Base-by-base conservation (phyloP, 2,329 filamentous ascomycete genomes). In the Nigrospora sphaerica region DNA sequence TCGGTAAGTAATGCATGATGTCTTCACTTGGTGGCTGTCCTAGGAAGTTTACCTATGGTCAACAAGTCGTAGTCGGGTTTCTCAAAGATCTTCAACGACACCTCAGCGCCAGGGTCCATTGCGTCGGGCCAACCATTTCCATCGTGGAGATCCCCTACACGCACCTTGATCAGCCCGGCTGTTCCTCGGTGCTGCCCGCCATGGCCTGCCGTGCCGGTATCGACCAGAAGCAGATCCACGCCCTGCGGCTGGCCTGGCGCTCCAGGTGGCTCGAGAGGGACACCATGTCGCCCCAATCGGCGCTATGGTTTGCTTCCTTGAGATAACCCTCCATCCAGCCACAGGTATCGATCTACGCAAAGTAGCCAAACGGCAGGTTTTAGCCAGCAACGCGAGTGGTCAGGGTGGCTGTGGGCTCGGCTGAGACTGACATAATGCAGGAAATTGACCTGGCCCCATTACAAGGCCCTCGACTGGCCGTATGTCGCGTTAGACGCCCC, bases 241-340 rank as follows among this genome's bases (percentile, higher is more conserved):
- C 89, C 45, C 83, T 75, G 1, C 81, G 78, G 59, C 96, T 87
- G 45, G 90, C 89, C 60, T 80, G 83, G 53, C 81, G 76, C 46
- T 81, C 85, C 74, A 98, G 81, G 61, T 92, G 89, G 33, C 84
- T 74, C 31, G 90, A 81, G 62, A 98, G 96, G 7, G 92, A 96
- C 57, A 97, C 78, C 66, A 97, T 97, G 68, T 98, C 93, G 48
- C 93, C 93, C 90, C 93, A 97, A 65, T 98, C 93, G 40, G 89
- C 92, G 6, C 88, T 90, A 67, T 95, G 98, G 49, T 92, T 92
- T 3, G 89, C 77, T 69, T 98, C 93, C 71, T 91, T 85, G 6
- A 97, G 70, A 72, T 98, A 93, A 1, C 93, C 93, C 9, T 82
- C 89, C 61, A 93, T 84, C 93, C 93, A 98, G 57, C 93, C 92